phyloP scores from a whole-genome alignment of 345 rosid species.

The Triadica sebifera region DNA sequence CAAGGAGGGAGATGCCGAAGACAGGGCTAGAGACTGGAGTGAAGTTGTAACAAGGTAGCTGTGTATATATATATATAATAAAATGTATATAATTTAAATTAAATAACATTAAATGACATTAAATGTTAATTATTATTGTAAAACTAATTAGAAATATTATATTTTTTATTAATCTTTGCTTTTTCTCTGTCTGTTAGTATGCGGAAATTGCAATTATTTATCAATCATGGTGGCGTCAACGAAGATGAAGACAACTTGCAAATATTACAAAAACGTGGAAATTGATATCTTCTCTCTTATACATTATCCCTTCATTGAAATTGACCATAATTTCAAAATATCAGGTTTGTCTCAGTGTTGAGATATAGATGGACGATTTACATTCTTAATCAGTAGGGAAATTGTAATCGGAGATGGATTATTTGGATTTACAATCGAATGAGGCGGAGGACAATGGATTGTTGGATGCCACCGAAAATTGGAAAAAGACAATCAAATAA shows the following conservation, averaged over 20 bases:
- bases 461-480: conserved; percentile 71
- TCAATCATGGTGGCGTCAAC: neutral
- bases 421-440: conserved; percentile 33
- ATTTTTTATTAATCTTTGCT: too few species aligned
- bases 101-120: too few species aligned
- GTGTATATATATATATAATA: too few species aligned
- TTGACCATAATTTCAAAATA: neutral
- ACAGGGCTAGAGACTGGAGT: too few species aligned
- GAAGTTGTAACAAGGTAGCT: too few species aligned
- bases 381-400: conserved; percentile 18
- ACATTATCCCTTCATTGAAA: neutral
- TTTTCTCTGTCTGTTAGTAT: too few species aligned
- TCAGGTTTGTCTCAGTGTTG: neutral
- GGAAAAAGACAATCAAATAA: conserved; percentile 68
- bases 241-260: neutral
- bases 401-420: conserved; percentile 40
- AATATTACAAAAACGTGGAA: neutral
- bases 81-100: too few species aligned
- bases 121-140: too few species aligned
- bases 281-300: too few species aligned
- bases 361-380: conserved; percentile 17
- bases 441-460: conserved; percentile 58
- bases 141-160: too few species aligned
- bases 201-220: too few species aligned
- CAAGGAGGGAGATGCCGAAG: too few species aligned